These are phyloP conservation scores for Diplodia seriata DNA, from an alignment of 2,329 filamentous ascomycete genomes.

Conservation along the genomic window DNA sequence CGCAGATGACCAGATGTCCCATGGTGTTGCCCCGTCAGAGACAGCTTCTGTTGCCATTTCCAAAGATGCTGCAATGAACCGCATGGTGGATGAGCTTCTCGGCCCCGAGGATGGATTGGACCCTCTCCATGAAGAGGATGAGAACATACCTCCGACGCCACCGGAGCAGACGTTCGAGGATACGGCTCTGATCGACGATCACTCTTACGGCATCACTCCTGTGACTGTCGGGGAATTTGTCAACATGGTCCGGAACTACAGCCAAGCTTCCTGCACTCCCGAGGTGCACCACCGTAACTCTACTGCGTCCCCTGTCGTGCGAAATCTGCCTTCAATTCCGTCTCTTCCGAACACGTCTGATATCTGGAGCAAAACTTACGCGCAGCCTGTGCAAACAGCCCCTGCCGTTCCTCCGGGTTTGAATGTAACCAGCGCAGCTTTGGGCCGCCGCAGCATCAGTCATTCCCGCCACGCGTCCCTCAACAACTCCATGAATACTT, in stretches of 20 bases:
- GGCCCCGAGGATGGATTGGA: conserved; percentile 51
- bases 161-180: conserved; percentile 55
- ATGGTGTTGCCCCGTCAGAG: conserved; percentile 52
- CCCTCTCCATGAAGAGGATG: conserved; percentile 51
- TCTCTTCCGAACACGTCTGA: conserved; percentile 48
- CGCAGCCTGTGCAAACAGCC: conserved; percentile 41
- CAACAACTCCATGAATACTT: conserved; percentile 39
- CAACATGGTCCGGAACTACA: conserved; percentile 48
- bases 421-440: conserved; percentile 8
- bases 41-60: conserved; percentile 56
- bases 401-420: conserved; percentile 37
- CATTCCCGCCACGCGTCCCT: conserved; percentile 54
- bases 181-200: conserved; percentile 45
- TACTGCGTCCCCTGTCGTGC: conserved; percentile 48
- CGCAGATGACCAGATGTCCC: conserved; percentile 46
- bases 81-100: conserved; percentile 66
- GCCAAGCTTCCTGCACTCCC: conserved; percentile 36
- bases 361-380: conserved; percentile 48
- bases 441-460: conserved; percentile 28
- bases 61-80: conserved; percentile 59
- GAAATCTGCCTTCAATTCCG: conserved; percentile 45
- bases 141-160: conserved; percentile 55
- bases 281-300: conserved; percentile 39
- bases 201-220: conserved; percentile 40
- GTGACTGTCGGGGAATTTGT: conserved; percentile 48